Conservation (phyloP, 805 yeast genomes). For the Metschnikowia vanudenii region DNA sequence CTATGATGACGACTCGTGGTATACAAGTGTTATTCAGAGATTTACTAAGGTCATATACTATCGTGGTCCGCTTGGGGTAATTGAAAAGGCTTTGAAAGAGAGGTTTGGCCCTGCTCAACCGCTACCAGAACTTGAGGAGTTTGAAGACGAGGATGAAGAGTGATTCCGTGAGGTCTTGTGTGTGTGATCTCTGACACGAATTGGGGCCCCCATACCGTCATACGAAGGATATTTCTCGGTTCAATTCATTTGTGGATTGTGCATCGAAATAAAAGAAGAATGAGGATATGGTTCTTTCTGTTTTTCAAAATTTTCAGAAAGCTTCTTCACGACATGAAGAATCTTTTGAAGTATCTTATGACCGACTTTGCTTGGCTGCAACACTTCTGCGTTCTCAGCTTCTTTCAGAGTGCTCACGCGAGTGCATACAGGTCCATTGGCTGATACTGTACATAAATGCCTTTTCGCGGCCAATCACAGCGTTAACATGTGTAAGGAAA, state of each 20-base stretch:
- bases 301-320: no score
- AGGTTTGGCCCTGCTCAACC: constrained; percentile 36
- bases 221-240: no score
- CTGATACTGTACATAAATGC: neutral
- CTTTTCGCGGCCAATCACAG: constrained; percentile 18
- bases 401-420: neutral
- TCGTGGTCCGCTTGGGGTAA: constrained; percentile 42
- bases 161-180: neutral
- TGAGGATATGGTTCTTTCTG: no score
- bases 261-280: no score
- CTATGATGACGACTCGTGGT: constrained; percentile 29
- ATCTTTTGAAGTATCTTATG: no score
- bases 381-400: no score
- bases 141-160: constrained; percentile 42
- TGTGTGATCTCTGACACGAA: neutral
- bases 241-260: no score
- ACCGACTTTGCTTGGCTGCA: no score
- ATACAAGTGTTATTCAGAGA: constrained; percentile 31
- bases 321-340: no score
- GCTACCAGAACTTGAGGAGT: constrained; percentile 39
- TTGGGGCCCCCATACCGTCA: no score
- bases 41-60: constrained; percentile 40
- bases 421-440: neutral
- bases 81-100: constrained; percentile 40
- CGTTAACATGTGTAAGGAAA: constrained; percentile 18